phyloP scores from a whole-genome alignment of 2,329 filamentous ascomycete species.

The Sclerotinia sclerotiorum region DNA sequence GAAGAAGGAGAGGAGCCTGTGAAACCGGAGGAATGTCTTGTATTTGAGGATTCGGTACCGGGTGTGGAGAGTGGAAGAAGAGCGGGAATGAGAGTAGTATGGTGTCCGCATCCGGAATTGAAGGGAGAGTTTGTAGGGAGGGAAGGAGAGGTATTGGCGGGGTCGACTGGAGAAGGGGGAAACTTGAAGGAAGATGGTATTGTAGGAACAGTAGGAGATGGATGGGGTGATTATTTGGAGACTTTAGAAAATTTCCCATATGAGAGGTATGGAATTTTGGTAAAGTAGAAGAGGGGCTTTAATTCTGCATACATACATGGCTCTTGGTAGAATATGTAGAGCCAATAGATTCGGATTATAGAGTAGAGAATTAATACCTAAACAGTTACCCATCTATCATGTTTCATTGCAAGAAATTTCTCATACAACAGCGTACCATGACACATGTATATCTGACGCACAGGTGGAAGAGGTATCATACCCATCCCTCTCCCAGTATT shows the following conservation, averaged over 20 bases:
- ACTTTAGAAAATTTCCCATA: slow-evolving; percentile 58
- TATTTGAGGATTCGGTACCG: slow-evolving; percentile 93
- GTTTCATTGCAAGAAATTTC: background rate
- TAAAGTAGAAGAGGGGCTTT: background rate
- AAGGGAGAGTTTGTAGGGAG: slow-evolving; percentile 72
- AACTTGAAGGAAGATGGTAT: slow-evolving; percentile 49
- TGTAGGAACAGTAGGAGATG: slow-evolving; percentile 62
- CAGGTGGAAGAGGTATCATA: background rate
- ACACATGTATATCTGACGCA: background rate
- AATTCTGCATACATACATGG: background rate
- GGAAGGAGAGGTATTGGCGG: slow-evolving; percentile 81
- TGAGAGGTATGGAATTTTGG: slow-evolving; percentile 56
- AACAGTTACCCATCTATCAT: background rate
- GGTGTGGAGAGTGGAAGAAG: slow-evolving; percentile 88
- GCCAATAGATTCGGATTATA: background rate
- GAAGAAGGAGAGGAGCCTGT: slow-evolving; percentile 63
- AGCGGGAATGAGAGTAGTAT: slow-evolving; percentile 92
- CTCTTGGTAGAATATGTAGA: background rate
- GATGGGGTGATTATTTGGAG: slow-evolving; percentile 58
- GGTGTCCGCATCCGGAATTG: slow-evolving; percentile 83
- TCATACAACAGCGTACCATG: background rate
- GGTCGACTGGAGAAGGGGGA: slow-evolving; percentile 53
- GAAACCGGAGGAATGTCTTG: slow-evolving; percentile 81
- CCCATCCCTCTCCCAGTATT: background rate
- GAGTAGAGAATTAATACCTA: background rate